Evolutionary conservation across 2,329 filamentous ascomycete genomes (phyloP), one percentile per base, ranked within the genome.

Genomic region (Penicillium sp.): DNA sequence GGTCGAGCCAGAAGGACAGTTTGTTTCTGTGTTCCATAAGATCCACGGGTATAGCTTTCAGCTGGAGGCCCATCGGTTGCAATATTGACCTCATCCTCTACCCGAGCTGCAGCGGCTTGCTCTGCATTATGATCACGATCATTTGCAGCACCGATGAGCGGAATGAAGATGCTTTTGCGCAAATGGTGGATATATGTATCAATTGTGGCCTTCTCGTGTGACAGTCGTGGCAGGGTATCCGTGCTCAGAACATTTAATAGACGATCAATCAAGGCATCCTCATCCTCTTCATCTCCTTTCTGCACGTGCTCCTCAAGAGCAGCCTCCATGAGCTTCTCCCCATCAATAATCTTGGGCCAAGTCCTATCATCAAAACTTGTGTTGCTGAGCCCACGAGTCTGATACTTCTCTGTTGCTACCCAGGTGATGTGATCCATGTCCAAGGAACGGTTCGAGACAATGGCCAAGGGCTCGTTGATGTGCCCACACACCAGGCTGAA

Each of bases 1-100:
- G 72, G 70, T 61, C 79, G 74, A 18, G 85, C 82, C 13, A 88
- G 68, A 2, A 87, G 73, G 7, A 87, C 72, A 1, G 82, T 84
- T 66, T 87, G 84, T 68, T 84, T 84, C 65, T 85, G 82, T 2
- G 85, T 88, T 0, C 84, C 85, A 65, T 88, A 88, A 7, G 79
- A 70, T 0, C 81, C 81, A 52, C 72, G 75, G 46, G 70, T 59
- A 65, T 79, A 72, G 27, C 61, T 63, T 35, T 61, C 59, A 26
- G 64, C 62, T 29, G 64, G 51, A 60, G 71, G 59, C 64, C 66
- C 46, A 13, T 64, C 56, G 7, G 54, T 51, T 19, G 35, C 53
- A 16, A 44, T 57, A 14, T 35, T 29, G 40, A 19, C 4, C 19
- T 52, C 55, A 42, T 53, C 71, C 70, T 64, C 61, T n/a, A 53